Percentiles rank a stretch among this genome's conserved stretches.
Evolutionary conservation across 2,329 filamentous ascomycete species (phyloP).

Genomic region (Pseudocercospora macadamiae): DNA sequence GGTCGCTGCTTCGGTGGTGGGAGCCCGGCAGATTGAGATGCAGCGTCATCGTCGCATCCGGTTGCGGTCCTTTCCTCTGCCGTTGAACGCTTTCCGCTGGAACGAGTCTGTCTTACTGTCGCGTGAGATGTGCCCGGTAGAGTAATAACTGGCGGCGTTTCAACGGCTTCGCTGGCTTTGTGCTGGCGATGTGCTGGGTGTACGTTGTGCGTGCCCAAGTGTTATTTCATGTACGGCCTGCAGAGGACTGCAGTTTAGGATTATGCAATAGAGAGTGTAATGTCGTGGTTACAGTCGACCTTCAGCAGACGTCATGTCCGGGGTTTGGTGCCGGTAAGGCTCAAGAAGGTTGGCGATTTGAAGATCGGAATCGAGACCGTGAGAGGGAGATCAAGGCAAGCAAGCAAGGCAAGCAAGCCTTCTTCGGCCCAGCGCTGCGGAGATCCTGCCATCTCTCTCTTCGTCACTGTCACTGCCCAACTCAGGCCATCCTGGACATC

Average conservation of each 20-base stretch:
- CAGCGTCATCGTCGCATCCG: constrained; percentile 32
- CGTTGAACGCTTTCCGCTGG: not conserved
- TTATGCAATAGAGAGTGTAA: not conserved
- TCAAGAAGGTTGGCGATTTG: constrained; percentile 2
- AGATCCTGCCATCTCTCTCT: not conserved
- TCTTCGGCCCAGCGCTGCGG: not conserved
- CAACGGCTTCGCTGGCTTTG: not conserved
- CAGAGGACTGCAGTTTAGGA: no score
- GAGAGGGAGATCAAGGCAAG: no score
- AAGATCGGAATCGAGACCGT: not conserved
- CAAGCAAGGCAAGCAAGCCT: no score
- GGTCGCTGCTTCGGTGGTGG: constrained; percentile 39
- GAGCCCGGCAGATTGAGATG: constrained; percentile 34
- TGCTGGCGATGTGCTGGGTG: no score
- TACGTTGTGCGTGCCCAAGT: not conserved
- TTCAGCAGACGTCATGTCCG: constrained; percentile 1
- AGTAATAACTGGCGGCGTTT: not conserved
- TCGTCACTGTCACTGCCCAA: not conserved
- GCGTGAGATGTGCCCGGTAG: not conserved
- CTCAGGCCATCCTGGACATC: not conserved
- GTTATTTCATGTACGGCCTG: no score
- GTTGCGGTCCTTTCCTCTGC: not conserved
- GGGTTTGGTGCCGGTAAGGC: not conserved
- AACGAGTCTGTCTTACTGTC: not conserved
- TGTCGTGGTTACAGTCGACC: not conserved